Evolutionary conservation across 2,329 filamentous ascomycete genomes (phyloP).

Genomic region (Ophiosphaerella korrae): DNA sequence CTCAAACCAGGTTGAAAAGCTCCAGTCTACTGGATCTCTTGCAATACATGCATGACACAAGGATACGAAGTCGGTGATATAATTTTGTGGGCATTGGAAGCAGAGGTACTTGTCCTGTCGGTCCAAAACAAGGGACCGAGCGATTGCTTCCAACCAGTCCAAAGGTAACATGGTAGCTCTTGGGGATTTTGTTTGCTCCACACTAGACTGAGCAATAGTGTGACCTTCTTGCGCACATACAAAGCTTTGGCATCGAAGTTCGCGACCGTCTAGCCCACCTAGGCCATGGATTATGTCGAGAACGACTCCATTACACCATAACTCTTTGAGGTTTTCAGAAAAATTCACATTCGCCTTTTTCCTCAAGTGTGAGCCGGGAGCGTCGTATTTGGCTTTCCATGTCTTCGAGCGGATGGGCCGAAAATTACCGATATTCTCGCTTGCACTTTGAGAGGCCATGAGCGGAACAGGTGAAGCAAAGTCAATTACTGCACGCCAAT

Average conservation of each 20-base stretch:
- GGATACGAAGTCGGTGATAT: constrained; percentile 33
- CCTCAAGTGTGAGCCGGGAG: constrained; percentile 24
- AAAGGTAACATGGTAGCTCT: constrained; percentile 16
- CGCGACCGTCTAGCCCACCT: constrained; percentile 30
- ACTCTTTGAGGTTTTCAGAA: constrained; percentile 23
- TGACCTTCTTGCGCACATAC: constrained; percentile 25
- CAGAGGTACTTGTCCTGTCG: constrained; percentile 40
- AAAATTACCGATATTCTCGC: constrained; percentile 36
- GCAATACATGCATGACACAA: constrained; percentile 30
- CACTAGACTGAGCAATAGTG: constrained; percentile 12
- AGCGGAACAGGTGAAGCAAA: constrained; percentile 39
- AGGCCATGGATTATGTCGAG: constrained; percentile 30
- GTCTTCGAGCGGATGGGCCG: constrained; percentile 26
- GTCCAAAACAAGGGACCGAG: constrained; percentile 34
- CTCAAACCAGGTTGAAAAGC: constrained; percentile 35
- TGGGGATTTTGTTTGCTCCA: constrained; percentile 4
- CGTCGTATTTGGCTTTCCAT: constrained; percentile 34
- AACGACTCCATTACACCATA: constrained; percentile 32
- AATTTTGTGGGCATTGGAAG: constrained; percentile 28
- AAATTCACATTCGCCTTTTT: constrained; percentile 28
- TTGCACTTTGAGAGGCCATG: constrained; percentile 41
- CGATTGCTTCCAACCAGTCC: constrained; percentile 27
- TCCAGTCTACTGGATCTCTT: constrained; percentile 25
- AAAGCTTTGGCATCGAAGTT: constrained; percentile 34
- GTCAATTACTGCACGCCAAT: constrained; percentile 26